Evolutionary conservation across 2,329 filamentous ascomycete genomes (phyloP).

Genomic region (Paecilomyces sp.): DNA sequence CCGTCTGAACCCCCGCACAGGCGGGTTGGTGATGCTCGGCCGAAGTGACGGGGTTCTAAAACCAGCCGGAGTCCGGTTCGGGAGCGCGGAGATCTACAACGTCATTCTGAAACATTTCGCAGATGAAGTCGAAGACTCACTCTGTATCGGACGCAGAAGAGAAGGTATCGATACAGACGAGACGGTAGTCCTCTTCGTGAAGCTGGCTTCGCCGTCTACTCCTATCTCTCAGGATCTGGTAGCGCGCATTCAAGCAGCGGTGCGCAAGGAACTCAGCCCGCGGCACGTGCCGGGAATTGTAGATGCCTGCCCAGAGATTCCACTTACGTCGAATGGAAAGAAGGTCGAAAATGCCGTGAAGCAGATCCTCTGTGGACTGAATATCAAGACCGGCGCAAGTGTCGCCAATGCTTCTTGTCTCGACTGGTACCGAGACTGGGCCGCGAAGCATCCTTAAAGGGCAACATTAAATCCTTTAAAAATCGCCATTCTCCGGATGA

Average conservation of each 20-base stretch:
- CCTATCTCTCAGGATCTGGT: constrained; percentile 55
- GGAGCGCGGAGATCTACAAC: constrained; percentile 93
- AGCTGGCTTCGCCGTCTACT: constrained; percentile 48
- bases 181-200: constrained; percentile 80
- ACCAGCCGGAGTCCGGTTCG: constrained; percentile 84
- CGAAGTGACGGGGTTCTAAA: constrained; percentile 90
- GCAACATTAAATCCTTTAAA: neutral
- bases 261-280: constrained; percentile 74
- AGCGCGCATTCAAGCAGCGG: constrained; percentile 56
- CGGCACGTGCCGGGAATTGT: constrained; percentile 82
- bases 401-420: constrained; percentile 88
- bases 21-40: constrained; percentile 83
- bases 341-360: constrained; percentile 98
- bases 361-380: constrained; percentile 82
- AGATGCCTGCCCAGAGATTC: constrained; percentile 78
- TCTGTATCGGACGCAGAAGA: constrained; percentile 74
- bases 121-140: constrained; percentile 69
- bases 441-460: constrained; percentile 42
- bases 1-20: constrained; percentile 59
- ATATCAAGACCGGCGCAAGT: constrained; percentile 82
- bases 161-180: constrained; percentile 68
- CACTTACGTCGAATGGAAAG: constrained; percentile 89
- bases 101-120: constrained; percentile 79
- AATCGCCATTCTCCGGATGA: too few species aligned
- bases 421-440: constrained; percentile 82